Conservation (phyloP, 805 yeast genomes). For the Cyberlindnera mrakii region DNA sequence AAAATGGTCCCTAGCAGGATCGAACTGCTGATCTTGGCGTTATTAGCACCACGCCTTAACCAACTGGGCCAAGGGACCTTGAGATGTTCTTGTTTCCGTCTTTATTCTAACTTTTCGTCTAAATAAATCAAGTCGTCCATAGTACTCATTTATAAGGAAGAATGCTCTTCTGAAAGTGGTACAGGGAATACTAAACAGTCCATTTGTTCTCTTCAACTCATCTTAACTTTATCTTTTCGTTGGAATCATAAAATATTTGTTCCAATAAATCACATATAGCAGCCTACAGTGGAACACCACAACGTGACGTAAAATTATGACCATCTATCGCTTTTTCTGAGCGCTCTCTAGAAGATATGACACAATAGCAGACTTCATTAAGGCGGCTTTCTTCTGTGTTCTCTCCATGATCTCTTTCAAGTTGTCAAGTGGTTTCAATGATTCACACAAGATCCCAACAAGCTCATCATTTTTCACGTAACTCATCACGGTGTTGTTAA, state of each 20-base stretch:
- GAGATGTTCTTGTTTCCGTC: background rate
- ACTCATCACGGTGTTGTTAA: constrained; percentile 39
- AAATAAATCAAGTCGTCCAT: no score
- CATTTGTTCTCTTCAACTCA: no score
- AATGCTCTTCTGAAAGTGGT: no score
- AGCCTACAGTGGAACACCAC: no score
- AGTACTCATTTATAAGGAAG: no score
- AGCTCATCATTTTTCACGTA: constrained; percentile 53
- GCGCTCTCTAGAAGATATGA: constrained; percentile 6
- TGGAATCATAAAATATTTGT: no score
- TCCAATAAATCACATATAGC: no score
- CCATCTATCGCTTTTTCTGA: background rate
- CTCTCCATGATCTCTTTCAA: constrained; percentile 6
- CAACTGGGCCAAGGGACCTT: constrained; percentile 55
- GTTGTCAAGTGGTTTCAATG: constrained; percentile 11
- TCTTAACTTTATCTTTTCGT: no score
- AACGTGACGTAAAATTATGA: background rate
- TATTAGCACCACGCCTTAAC: constrained; percentile 57
- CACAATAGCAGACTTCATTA: constrained; percentile 9
- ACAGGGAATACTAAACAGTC: no score
- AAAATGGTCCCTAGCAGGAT: constrained; percentile 76
- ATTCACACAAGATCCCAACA: constrained; percentile 53
- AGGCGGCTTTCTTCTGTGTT: constrained; percentile 8
- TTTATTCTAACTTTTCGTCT: no score
- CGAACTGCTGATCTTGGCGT: constrained; percentile 72